Evolutionary conservation across 352 stramenopile species (phyloP).

Genomic region (Pythium angustatum): DNA sequence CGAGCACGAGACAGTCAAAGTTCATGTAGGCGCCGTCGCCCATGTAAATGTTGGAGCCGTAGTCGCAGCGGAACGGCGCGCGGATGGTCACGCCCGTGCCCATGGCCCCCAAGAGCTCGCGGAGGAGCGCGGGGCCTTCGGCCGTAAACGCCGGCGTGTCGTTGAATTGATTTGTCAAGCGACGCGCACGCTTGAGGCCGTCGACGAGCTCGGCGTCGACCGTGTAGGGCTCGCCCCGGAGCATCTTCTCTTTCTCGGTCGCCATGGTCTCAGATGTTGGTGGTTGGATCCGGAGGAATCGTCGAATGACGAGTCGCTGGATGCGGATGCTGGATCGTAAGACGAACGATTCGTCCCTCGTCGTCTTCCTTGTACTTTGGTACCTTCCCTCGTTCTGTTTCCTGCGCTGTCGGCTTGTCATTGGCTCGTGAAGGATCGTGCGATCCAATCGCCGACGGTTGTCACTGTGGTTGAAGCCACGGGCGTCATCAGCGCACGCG

Average conservation of each 20-base stretch:
- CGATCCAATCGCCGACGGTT: constrained; percentile 6
- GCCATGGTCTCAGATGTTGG: too few relatives aligned
- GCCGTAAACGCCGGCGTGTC: constrained; percentile 29
- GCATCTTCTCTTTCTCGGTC: constrained; percentile 63
- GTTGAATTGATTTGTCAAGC: constrained; percentile 50
- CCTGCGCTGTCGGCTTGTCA: constrained; percentile 10
- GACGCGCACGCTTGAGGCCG: constrained; percentile 39
- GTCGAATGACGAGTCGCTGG: too few relatives aligned
- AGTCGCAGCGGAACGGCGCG: constrained; percentile 88
- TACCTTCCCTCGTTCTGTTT: too few relatives aligned
- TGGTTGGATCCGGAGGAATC: too few relatives aligned
- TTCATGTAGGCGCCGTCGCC: constrained; percentile 86
- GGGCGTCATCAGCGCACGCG: background rate
- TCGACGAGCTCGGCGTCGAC: constrained; percentile 40
- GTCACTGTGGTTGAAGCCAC: constrained; percentile 2
- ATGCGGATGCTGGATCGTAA: too few relatives aligned
- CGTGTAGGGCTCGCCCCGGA: constrained; percentile 59
- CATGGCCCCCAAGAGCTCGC: constrained; percentile 45
- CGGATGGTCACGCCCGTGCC: constrained; percentile 60
- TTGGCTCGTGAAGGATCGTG: constrained; percentile 12
- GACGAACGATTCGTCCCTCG: too few relatives aligned
- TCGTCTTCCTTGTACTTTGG: too few relatives aligned
- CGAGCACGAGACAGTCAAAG: constrained; percentile 86
- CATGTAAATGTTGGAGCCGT: constrained; percentile 81
- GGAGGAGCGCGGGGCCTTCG: constrained; percentile 32